phyloP scores from a whole-genome alignment of 768 basidiomycete species.

The Termitomyces titanicus region DNA sequence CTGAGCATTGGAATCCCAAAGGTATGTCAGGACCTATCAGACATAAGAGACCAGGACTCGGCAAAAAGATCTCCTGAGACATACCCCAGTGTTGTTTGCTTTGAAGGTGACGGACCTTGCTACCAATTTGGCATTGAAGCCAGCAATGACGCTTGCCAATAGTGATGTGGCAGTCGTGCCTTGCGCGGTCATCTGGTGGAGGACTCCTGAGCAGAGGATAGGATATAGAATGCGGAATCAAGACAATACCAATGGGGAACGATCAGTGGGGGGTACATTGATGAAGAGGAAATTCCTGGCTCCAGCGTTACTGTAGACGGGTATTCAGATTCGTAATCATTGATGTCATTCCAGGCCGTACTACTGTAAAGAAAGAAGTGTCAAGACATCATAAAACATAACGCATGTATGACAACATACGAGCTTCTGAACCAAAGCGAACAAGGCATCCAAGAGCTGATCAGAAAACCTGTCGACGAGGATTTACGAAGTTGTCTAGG shows the following conservation, averaged over 20 bases:
- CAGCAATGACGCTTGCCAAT: conserved; percentile 43
- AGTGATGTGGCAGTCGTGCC: conserved; percentile 30
- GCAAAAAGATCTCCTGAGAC: neutral
- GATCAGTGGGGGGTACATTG: conserved; percentile 39
- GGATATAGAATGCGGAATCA: neutral
- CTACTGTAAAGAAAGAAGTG: conserved; percentile 20
- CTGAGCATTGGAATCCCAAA: conserved; percentile 47
- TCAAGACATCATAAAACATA: neutral
- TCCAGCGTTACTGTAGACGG: conserved; percentile 37
- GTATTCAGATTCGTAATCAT: neutral
- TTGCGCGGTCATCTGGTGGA: conserved; percentile 45
- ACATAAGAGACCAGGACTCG: neutral
- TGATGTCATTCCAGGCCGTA: conserved; percentile 7
- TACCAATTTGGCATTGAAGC: conserved; percentile 48
- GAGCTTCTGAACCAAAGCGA: conserved; percentile 44
- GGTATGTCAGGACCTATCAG: conserved; percentile 39
- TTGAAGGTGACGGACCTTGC: conserved; percentile 37
- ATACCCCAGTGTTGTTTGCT: conserved; percentile 26
- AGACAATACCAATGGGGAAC: conserved; percentile 35
- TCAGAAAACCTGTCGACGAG: conserved; percentile 38
- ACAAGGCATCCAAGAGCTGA: conserved; percentile 43
- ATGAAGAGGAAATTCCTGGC: conserved; percentile 54
- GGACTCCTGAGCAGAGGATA: neutral
- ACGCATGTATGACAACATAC: conserved; percentile 25
- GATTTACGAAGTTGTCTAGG: neutral